Base-by-base conservation (phyloP, 768 basidiomycete genomes). In the Lentinula edodes region DNA sequence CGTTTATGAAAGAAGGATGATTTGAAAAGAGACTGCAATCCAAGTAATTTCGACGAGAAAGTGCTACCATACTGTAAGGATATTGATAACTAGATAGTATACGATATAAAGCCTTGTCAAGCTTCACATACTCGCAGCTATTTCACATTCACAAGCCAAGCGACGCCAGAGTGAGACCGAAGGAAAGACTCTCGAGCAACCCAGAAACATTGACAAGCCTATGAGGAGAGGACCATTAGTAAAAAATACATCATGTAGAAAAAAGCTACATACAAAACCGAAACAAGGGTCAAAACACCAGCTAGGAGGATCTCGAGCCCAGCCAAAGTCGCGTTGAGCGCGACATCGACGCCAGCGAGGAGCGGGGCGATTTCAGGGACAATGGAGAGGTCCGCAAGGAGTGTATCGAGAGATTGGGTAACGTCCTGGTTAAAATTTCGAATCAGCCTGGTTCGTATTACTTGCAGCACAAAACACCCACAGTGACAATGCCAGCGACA, bases 231-330 rank as follows among this genome's bases (percentile, higher is more conserved):
- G 15, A 18, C 13, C 15, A 20, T 6, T 9, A 13, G 10, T 16
- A 5, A 6, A 20, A 39, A 12, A 3, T 12, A 23, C 16, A 36
- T 10, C n/a, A 36, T 16, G 32, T 13, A 28, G 43, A 42, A 18
- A 3, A 32, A 38, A 8, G 13, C 6, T 9, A 66, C 69, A 52
- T 28, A 70, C 70, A 69, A 52, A 55, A 46, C 60, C 3, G 71
- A 66, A 39, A 73, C 70, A 62, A 73, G 66, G 52, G 60, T 66
- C 52, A 73, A 65, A 20, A 70, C 67, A 52, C 69, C 72, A 23
- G 67, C 69, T 32, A 73, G 65, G 60, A 72, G 66, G 18, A 36
- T 65, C 57, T 72, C 70, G 23, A 72, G 65, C 23, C 70, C 69
- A 20, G 52, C 9, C 13, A 73, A 50, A 20, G 70, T 63, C 48